Percentiles rank a stretch among this genome's conserved stretches.
Conservation (phyloP, 257 asterid species). For the Fraxinus cuspidata region DNA sequence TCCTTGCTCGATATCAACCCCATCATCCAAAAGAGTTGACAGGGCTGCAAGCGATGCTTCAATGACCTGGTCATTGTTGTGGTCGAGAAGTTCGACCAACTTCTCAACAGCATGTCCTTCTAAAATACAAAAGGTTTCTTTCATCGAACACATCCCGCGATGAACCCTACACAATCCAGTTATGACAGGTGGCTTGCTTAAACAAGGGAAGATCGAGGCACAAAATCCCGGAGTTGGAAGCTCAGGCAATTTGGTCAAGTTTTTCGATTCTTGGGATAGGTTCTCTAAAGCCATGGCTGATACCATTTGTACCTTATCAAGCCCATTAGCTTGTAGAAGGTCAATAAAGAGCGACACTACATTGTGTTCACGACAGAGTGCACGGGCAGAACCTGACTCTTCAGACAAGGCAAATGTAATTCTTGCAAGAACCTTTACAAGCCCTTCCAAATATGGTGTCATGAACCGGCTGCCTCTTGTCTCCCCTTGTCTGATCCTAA, state of each 20-base stretch:
- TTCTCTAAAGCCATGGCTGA: slow-evolving; percentile 92
- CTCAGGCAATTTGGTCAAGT: slow-evolving; percentile 68
- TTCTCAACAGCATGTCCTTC: slow-evolving; percentile 87
- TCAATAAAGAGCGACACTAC: slow-evolving; percentile 73
- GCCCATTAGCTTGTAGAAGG: slow-evolving; percentile 76
- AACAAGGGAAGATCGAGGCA: slow-evolving; percentile 64
- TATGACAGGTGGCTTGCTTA: slow-evolving; percentile 57
- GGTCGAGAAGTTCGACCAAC: slow-evolving; percentile 83
- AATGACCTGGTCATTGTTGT: slow-evolving; percentile 73
- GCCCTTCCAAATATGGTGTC: slow-evolving; percentile 91
- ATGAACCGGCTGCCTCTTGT: slow-evolving; percentile 73
- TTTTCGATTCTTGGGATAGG: slow-evolving; percentile 71
- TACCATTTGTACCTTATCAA: slow-evolving; percentile 89
- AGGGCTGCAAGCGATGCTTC: slow-evolving; percentile 93
- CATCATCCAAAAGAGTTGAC: slow-evolving; percentile 79
- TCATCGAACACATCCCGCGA: slow-evolving; percentile 68
- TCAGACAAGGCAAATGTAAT: slow-evolving; percentile 64
- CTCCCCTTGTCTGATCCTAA: slow-evolving; percentile 72
- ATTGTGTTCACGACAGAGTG: slow-evolving; percentile 61
- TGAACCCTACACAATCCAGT: slow-evolving; percentile 76
- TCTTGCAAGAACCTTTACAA: slow-evolving; percentile 80
- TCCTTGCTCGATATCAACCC: slow-evolving; percentile 72
- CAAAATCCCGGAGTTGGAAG: slow-evolving; percentile 61
- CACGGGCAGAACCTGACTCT: slow-evolving; percentile 53
- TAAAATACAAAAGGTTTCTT: slow-evolving; percentile 73